A percentile compares a stretch with the other conserved stretches of the same genome.
Conservation (phyloP, 202 grass and related monocot genomes). For the Brachypodium distachyon region DNA sequence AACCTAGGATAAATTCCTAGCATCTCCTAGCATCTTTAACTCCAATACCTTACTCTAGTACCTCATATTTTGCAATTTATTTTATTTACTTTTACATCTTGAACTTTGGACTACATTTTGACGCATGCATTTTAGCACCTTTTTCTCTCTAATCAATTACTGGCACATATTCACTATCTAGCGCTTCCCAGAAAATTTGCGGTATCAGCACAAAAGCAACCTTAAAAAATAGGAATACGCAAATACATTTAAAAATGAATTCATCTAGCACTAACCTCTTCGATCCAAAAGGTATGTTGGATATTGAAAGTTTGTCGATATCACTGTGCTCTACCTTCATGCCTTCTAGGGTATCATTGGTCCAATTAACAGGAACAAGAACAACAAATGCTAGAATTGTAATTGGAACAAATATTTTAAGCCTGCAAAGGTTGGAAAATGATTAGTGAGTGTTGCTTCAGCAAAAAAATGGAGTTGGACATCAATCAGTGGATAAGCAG, state of each 20-base stretch:
- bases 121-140: background rate
- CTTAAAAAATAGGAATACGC: background rate
- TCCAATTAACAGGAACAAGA: slow-evolving; percentile 97
- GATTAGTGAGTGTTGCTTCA: background rate
- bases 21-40: background rate
- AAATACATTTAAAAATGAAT: slow-evolving; percentile 1
- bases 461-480: background rate
- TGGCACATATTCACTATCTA: background rate
- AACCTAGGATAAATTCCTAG: background rate
- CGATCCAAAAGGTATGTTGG: slow-evolving; percentile 80
- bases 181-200: background rate
- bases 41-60: background rate
- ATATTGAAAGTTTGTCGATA: slow-evolving; percentile 92
- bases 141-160: background rate
- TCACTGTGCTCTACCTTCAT: slow-evolving; percentile 34
- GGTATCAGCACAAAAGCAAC: background rate
- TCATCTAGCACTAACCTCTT: slow-evolving; percentile 46
- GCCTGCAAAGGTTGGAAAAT: slow-evolving; percentile 32
- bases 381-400: slow-evolving; percentile 69
- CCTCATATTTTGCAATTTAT: background rate
- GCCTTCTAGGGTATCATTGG: slow-evolving; percentile 53
- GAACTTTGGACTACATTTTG: background rate
- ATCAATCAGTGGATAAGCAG: background rate
- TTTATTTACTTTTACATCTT: background rate
- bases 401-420: slow-evolving; percentile 95